Percentiles rank a stretch among this genome's conserved stretches.
These are phyloP conservation scores for Microascus cirrosus DNA, from an alignment of 2,329 filamentous ascomycete genomes.

Conservation along the genomic window DNA sequence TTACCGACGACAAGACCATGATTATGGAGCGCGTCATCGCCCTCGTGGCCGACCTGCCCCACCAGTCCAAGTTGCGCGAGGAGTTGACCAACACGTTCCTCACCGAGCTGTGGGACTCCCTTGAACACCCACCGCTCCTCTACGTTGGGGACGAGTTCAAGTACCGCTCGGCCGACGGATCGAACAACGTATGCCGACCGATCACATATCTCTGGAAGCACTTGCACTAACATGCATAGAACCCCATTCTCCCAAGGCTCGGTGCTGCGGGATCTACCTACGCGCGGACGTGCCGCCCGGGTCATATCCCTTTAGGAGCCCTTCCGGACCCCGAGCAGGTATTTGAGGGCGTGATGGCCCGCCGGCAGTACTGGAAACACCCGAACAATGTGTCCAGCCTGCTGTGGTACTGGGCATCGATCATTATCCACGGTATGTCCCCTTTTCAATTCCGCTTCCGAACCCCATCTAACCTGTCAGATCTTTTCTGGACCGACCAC, in stretches of 20 bases:
- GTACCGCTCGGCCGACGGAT: constrained; percentile 61
- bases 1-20: constrained; percentile 66
- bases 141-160: constrained; percentile 51
- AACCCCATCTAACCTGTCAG: constrained; percentile 16
- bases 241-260: constrained; percentile 52
- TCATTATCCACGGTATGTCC: constrained; percentile 55
- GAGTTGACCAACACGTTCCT: constrained; percentile 59
- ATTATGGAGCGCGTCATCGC: constrained; percentile 65
- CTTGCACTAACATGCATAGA: constrained; percentile 23
- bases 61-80: constrained; percentile 47
- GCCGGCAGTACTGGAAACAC: constrained; percentile 39
- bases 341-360: constrained; percentile 51
- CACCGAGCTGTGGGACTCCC: constrained; percentile 56
- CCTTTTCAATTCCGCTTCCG: background rate
- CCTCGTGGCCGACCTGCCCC: constrained; percentile 54
- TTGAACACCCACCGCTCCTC: constrained; percentile 62
- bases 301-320: constrained; percentile 47
- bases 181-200: constrained; percentile 42
- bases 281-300: constrained; percentile 50
- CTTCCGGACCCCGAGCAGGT: constrained; percentile 55
- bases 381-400: constrained; percentile 64
- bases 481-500: constrained; percentile 61
- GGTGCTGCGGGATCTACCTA: constrained; percentile 59
- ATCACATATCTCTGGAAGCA: background rate
- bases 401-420: constrained; percentile 62